These are phyloP conservation scores for Elsinoe necatrix DNA, from an alignment of 2,329 filamentous ascomycete genomes.

Conservation along the genomic window DNA sequence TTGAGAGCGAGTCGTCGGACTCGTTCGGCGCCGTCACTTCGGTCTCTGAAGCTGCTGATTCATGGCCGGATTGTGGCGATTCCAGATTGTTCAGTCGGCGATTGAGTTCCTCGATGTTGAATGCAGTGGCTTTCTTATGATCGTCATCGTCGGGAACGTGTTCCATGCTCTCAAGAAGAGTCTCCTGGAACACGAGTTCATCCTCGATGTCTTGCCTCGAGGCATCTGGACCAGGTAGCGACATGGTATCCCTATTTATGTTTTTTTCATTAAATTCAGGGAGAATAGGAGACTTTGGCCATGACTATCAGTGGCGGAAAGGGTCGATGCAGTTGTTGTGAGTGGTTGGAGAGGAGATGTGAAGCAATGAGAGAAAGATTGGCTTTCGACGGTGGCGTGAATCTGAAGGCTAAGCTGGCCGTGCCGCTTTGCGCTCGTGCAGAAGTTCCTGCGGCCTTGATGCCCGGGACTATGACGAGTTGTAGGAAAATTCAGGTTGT, in stretches of 20 bases:
- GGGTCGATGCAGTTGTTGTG: no score
- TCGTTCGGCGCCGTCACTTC: slow-evolving; percentile 4
- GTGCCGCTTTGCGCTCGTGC: neutral
- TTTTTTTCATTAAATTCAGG: neutral
- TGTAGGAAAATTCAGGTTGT: no score
- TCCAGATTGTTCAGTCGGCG: slow-evolving; percentile 16
- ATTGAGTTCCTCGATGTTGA: slow-evolving; percentile 22
- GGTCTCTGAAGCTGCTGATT: neutral
- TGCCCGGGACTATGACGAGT: no score
- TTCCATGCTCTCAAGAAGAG: slow-evolving; percentile 28
- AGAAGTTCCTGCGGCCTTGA: neutral
- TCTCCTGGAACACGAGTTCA: slow-evolving; percentile 28
- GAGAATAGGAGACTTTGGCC: neutral
- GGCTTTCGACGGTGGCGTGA: neutral
- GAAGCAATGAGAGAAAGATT: neutral
- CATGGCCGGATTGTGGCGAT: slow-evolving; percentile 14
- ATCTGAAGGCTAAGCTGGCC: neutral
- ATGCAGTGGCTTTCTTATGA: slow-evolving; percentile 21
- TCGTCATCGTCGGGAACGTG: slow-evolving; percentile 25
- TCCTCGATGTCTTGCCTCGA: slow-evolving; percentile 25
- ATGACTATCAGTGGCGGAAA: neutral
- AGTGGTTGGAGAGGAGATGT: neutral
- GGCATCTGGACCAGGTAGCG: slow-evolving; percentile 5
- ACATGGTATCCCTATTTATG: neutral
- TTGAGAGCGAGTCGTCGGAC: slow-evolving; percentile 4